A percentile compares a stretch with the other conserved stretches of the same genome.
Evolutionary conservation across 495 filamentous ascomycete species (phyloP).

Genomic region (Talaromyces borbonicus): DNA sequence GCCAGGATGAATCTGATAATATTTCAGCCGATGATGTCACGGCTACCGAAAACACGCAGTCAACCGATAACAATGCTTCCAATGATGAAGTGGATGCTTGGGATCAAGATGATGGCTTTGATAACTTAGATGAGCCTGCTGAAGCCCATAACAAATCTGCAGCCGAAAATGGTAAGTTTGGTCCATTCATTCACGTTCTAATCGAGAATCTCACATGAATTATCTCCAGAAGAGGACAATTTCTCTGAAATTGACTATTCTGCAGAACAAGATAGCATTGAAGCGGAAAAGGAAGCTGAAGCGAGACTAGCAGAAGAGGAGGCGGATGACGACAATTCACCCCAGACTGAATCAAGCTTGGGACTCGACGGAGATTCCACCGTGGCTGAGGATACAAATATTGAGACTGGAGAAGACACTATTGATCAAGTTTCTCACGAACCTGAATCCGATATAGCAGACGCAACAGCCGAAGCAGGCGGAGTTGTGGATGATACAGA

Average conservation of each 20-base stretch:
- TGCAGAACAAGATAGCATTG: conserved; percentile 20
- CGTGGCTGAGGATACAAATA: too few species aligned
- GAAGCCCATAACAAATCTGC: neutral
- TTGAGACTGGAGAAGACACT: too few species aligned
- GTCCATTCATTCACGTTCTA: neutral
- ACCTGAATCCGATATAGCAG: too few species aligned
- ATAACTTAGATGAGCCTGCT: neutral
- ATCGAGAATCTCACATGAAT: neutral
- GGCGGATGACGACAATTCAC: conserved; percentile 5
- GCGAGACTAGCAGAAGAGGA: conserved; percentile 14
- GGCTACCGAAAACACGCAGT: too few species aligned
- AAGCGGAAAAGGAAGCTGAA: conserved; percentile 21
- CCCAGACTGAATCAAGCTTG: too few species aligned
- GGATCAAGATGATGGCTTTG: conserved; percentile 1
- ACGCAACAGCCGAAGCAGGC: conserved; percentile 6
- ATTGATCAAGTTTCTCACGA: too few species aligned
- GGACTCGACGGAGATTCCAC: too few species aligned
- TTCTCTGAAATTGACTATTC: conserved; percentile 22
- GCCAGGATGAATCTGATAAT: too few species aligned
- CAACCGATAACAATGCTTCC: conserved; percentile 12
- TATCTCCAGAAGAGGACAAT: conserved; percentile 17
- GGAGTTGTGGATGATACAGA: too few species aligned
- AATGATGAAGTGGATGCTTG: conserved; percentile 7
- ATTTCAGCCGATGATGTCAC: neutral
- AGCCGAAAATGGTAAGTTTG: conserved; percentile 5